A percentile compares a stretch with the other conserved stretches of the same genome.
Evolutionary conservation across 345 rosid genomes (phyloP).

Genomic region (Isatis tinctoria): DNA sequence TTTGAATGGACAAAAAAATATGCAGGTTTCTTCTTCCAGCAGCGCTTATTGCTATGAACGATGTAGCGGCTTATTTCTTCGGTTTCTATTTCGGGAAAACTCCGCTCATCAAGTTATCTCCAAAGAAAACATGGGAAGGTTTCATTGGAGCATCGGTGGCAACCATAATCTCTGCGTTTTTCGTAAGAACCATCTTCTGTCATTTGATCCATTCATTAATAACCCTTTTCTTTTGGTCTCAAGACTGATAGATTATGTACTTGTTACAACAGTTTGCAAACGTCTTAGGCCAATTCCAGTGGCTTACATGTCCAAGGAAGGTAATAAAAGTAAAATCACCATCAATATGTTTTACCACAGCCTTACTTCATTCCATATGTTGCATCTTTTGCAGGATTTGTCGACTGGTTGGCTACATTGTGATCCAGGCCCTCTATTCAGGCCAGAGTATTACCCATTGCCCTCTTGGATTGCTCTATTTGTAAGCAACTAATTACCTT

Average conservation of each 20-base stretch:
- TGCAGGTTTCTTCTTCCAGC: conserved; percentile 96
- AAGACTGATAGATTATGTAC: neutral
- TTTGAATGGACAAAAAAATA: neutral
- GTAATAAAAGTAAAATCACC: conserved; percentile 23
- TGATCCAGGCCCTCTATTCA: conserved; percentile 82
- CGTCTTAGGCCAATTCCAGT: conserved; percentile 64
- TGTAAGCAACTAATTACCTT: conserved; percentile 32
- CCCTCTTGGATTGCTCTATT: conserved; percentile 59
- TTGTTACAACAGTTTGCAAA: conserved; percentile 69
- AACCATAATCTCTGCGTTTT: conserved; percentile 78
- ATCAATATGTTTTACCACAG: neutral
- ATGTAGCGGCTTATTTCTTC: conserved; percentile 75
- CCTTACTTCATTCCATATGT: neutral
- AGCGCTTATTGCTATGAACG: conserved; percentile 84
- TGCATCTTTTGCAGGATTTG: conserved; percentile 56
- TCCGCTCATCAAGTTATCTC: conserved; percentile 86
- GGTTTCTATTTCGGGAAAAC: conserved; percentile 96
- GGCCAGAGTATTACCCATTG: conserved; percentile 55
- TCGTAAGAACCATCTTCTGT: conserved; percentile 41
- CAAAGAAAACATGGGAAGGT: conserved; percentile 99
- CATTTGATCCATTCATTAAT: neutral
- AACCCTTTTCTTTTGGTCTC: neutral
- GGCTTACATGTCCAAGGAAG: conserved; percentile 98
- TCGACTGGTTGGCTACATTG: conserved; percentile 91
- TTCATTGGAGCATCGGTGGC: conserved; percentile 90